Base-by-base conservation (phyloP, 148 eudicot species). In the Cornus suecica region DNA sequence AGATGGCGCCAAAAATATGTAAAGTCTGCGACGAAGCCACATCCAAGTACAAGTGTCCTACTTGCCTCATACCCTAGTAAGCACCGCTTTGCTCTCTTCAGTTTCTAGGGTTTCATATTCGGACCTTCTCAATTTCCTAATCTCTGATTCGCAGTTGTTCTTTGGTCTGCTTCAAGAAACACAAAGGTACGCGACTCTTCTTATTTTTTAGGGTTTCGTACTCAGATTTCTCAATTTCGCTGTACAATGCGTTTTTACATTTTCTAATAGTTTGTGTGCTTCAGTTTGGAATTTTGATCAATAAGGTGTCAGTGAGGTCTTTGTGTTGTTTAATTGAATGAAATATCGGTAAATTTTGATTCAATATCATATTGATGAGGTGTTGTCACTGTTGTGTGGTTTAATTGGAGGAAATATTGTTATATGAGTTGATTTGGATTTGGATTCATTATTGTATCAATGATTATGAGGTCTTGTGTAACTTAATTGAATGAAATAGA, bases 1-100 rank as follows among this genome's bases (percentile, higher is more conserved):
- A 34, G 14, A 90, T 90, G 94, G 87, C 82, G 58, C 75, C 85
- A 7, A 88, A 72, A 29, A 86, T 75, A n/a, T 92, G 94, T 80
- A 41, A 78, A 78, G 88, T 90, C 23, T 92, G 97, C 80, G 84
- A 84, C n/a, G 88, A 90, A 77, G 90, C 93, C 31, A 82, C 81
- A 62, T 89, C 92, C 42, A 92, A 88, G 67, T 92, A 92, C 88
- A 92, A 92, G 78, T 92, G 97, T 69, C 92, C 97, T 27, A 30
- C 80, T 34, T 92, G 94, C 74, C 87, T 88, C 64, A 37, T 88
- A 42, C 94, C 90, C 70, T 92, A 92, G 97, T 92, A 84, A 78
- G 90, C 58, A 16, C 20, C 20, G 9, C 24, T 20, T 15, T 29
- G 27, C 51, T 4, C 41, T 45, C 48, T 70, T 2, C 68, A 6